Percentiles rank a stretch among this genome's conserved stretches.
Evolutionary conservation across 208 protist genomes (phyloP).

Genomic region (Acanthamoeba royreba): DNA sequence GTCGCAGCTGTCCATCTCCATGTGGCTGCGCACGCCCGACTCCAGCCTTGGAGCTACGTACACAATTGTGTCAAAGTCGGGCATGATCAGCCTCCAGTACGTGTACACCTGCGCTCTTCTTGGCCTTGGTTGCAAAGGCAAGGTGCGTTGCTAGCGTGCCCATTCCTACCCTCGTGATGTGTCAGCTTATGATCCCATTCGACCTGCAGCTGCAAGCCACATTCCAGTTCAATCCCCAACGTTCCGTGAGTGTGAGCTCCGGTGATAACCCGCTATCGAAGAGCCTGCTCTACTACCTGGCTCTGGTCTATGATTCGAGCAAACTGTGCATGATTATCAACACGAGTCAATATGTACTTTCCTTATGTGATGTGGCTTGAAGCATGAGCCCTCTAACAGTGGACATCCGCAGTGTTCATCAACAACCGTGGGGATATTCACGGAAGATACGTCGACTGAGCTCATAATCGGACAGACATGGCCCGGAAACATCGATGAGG

Average conservation of each 20-base stretch:
- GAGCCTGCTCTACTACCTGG: no score
- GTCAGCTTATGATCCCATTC: not conserved
- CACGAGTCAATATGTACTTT: not conserved
- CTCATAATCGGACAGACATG: not conserved
- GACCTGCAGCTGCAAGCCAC: no score
- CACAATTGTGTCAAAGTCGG: not conserved
- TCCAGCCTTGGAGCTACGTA: not conserved
- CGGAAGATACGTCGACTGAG: not conserved
- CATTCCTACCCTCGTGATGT: not conserved
- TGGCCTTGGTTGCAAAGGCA: not conserved
- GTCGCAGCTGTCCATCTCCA: not conserved
- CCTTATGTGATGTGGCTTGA: not conserved
- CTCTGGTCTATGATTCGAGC: no score
- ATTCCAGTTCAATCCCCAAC: no score
- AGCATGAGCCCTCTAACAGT: no score
- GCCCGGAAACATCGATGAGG: not conserved
- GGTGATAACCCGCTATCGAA: no score
- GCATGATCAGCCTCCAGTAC: not conserved
- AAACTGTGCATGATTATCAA: no score
- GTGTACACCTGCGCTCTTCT: not conserved
- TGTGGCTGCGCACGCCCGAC: not conserved
- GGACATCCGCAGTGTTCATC: not conserved
- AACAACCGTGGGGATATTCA: not conserved
- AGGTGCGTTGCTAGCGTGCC: not conserved
- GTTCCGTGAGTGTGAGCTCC: no score